Conservation (phyloP, 2,329 filamentous ascomycete genomes). For the Cytospora mali region DNA sequence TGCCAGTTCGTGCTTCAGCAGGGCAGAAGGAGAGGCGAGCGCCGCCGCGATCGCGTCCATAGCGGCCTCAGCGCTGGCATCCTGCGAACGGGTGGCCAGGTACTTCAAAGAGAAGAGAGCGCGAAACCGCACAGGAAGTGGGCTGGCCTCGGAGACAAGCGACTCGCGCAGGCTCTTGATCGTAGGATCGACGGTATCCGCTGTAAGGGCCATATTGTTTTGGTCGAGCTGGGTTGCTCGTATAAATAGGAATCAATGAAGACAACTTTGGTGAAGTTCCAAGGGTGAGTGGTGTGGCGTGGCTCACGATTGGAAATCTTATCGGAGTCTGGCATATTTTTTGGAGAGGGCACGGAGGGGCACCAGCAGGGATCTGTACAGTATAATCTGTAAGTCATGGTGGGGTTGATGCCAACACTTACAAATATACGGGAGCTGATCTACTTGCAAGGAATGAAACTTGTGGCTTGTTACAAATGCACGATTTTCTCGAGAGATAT, state of each 20-base stretch:
- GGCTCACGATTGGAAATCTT: slow-evolving; percentile 12
- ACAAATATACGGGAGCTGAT: not conserved
- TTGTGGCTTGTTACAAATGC: not conserved
- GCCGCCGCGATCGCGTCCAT: slow-evolving; percentile 85
- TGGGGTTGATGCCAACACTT: slow-evolving; percentile 7
- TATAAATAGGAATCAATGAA: not conserved
- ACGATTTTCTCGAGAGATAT: not conserved
- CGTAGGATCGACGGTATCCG: slow-evolving; percentile 42
- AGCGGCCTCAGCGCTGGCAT: slow-evolving; percentile 61
- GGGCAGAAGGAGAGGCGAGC: slow-evolving; percentile 80
- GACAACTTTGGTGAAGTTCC: not conserved
- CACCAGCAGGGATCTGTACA: slow-evolving; percentile 4
- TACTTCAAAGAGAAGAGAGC: slow-evolving; percentile 98
- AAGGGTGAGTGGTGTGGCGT: not conserved
- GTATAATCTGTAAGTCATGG: slow-evolving; percentile 3
- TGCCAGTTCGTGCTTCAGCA: slow-evolving; percentile 94
- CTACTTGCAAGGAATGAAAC: not conserved
- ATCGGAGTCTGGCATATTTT: not conserved
- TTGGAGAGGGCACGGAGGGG: slow-evolving; percentile 5
- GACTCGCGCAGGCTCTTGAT: slow-evolving; percentile 70
- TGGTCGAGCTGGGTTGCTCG: not conserved
- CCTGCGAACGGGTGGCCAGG: slow-evolving; percentile 70
- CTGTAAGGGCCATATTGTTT: slow-evolving; percentile 33
- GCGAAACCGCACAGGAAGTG: slow-evolving; percentile 88
- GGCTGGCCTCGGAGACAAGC: slow-evolving; percentile 76